Evolutionary conservation across 78 protist genomes (phyloP).

Genomic region (Emiliania huxleyi): DNA sequence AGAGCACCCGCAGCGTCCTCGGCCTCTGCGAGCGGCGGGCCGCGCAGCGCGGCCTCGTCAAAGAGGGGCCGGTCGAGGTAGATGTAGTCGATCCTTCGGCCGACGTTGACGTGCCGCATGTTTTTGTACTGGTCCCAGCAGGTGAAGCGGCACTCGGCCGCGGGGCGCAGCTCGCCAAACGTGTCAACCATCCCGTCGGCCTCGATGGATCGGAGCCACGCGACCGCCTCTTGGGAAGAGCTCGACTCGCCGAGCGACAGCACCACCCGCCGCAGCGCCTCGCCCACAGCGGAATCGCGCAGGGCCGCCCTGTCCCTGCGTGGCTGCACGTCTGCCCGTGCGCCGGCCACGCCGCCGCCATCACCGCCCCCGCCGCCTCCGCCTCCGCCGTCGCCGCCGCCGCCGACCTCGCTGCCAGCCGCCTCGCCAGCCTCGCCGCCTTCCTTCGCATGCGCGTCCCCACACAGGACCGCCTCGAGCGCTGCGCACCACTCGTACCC

Average conservation of each 20-base stretch:
- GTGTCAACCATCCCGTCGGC: not conserved
- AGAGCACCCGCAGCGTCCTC: not conserved
- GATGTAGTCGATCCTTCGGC: not conserved
- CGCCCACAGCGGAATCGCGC: no score
- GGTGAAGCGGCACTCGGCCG: not conserved
- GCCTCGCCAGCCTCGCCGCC: no score
- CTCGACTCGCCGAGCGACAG: not conserved
- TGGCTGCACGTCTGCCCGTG: no score
- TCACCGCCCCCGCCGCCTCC: no score
- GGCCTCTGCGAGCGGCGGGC: not conserved
- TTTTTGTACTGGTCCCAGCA: constrained; percentile 29
- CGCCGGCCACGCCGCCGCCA: no score
- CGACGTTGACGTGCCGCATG: constrained; percentile 6
- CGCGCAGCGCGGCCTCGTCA: not conserved
- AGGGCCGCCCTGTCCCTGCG: no score
- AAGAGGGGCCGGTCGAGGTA: not conserved
- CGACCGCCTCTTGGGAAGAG: not conserved
- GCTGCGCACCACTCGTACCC: no score
- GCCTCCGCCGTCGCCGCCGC: no score
- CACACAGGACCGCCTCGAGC: no score
- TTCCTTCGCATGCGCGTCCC: no score
- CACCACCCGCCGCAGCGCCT: not conserved
- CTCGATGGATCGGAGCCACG: not conserved
- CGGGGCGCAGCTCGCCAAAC: not conserved
- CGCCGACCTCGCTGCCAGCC: no score